These are phyloP conservation scores for Colletotrichum viniferum DNA, from an alignment of 2,329 filamentous ascomycete genomes.

Conservation along the genomic window DNA sequence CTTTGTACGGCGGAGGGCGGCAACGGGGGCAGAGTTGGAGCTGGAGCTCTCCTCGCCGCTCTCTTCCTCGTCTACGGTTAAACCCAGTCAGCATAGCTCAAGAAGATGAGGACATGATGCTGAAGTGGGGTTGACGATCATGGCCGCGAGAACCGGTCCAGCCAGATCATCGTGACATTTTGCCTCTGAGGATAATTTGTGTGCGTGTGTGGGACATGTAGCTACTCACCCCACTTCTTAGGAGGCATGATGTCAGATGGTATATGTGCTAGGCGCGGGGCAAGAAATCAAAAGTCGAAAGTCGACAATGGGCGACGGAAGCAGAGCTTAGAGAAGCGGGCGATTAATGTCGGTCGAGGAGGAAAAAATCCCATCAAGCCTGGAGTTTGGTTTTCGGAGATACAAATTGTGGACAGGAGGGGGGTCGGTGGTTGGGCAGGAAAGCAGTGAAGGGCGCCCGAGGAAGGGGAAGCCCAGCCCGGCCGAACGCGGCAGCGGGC, in stretches of 20 bases:
- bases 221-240: constrained; percentile 47
- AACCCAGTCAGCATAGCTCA: neutral
- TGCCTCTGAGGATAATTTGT: constrained; percentile 14
- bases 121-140: neutral
- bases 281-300: neutral
- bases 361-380: neutral
- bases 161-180: constrained; percentile 18
- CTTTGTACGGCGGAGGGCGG: constrained; percentile 54
- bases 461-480: constrained; percentile 7
- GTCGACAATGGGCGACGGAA: neutral
- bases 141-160: neutral
- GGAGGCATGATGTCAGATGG: constrained; percentile 45
- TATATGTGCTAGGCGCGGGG: neutral
- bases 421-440: constrained; percentile 19
- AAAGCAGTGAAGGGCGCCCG: constrained; percentile 6
- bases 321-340: neutral
- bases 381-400: neutral
- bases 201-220: constrained; percentile 18
- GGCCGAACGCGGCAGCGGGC: constrained; percentile 12
- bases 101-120: neutral
- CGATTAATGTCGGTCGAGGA: neutral
- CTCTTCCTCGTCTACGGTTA: constrained; percentile 41
- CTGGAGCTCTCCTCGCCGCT: constrained; percentile 40
- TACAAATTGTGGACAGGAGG: constrained; percentile 15
- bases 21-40: constrained; percentile 41